Base-by-base conservation (phyloP, 2,329 filamentous ascomycete genomes). In the Lecanicillium sp. region DNA sequence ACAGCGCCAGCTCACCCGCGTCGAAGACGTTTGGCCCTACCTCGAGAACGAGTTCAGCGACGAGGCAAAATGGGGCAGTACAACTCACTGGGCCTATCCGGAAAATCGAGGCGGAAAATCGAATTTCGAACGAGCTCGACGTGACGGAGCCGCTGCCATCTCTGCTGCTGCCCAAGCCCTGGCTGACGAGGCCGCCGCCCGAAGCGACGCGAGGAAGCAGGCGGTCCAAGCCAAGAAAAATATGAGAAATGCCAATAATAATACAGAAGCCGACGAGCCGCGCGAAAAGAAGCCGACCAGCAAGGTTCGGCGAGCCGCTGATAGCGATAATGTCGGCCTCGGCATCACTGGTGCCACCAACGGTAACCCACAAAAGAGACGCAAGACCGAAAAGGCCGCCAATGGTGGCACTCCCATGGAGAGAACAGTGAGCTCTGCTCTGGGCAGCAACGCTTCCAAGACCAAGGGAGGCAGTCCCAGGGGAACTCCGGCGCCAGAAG, bases 71-170 rank as follows among this genome's bases (percentile, higher is more conserved):
- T 84, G 90, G 70, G 93, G 94, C 44, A 97, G 90, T 67, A 78
- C 83, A 51, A 87, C 82, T 44, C 93, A 98, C 66, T 98, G 93
- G 93, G 93, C 91, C 41, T 97, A 97, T 64, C 86, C 87, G 17
- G 87, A 91, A 58, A 89, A 88, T 60, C 85, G 91, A 55, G 77
- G 81, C 27, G 71, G 71, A 27, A 77, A 77, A n/a, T 81, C 79
- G 20, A 76, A 82, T 37, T 81, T 83, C 26, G 87, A 94, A 62
- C 77, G 85, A 21, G 83, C 86, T 40, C 78, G 89, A 51, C 81
- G 88, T 54, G 90, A 95, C 61, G 86, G 85, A 19, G 86, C 85
- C 10, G 79, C 86, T 19, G 82, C 81, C 32, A 87, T 90, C 56
- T 87, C 88, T 19, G 86, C 87, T 2, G 85, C 86, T 11, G 84